A percentile compares a stretch with the other conserved stretches of the same genome.
phyloP scores from a whole-genome alignment of 192 early-diverging fungal species.

The Linnemannia schmuckeri region DNA sequence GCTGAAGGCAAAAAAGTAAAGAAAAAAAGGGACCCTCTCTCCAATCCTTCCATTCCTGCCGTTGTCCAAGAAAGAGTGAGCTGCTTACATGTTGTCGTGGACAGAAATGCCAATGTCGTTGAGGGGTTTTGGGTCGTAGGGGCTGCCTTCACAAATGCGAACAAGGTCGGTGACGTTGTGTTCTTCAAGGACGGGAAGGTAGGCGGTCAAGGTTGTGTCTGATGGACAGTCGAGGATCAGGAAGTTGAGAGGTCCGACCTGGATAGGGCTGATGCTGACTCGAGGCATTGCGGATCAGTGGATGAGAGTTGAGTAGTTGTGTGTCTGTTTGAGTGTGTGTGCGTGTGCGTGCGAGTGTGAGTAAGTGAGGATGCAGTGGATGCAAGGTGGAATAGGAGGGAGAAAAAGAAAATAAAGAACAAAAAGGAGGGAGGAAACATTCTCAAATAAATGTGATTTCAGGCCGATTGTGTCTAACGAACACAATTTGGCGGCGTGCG shows the following conservation, averaged over 20 bases:
- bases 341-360: background rate
- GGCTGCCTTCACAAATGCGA: slow-evolving; percentile 73
- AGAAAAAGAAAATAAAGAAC: background rate
- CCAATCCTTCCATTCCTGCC: background rate
- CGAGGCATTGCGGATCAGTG: slow-evolving; percentile 34
- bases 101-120: slow-evolving; percentile 67
- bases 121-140: slow-evolving; percentile 68
- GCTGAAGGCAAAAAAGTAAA: background rate
- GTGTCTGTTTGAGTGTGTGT: background rate
- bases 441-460: too few species aligned
- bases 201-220: slow-evolving; percentile 64
- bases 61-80: background rate
- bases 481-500: background rate
- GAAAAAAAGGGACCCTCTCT: background rate
- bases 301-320: background rate
- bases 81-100: slow-evolving; percentile 67
- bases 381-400: background rate
- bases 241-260: slow-evolving; percentile 60
- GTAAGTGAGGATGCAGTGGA: background rate
- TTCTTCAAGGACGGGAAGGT: slow-evolving; percentile 64
- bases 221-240: slow-evolving; percentile 83
- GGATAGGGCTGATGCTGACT: slow-evolving; percentile 56
- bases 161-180: slow-evolving; percentile 76
- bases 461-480: too few species aligned
- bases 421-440: background rate